phyloP scores from a whole-genome alignment of 768 basidiomycete genomes.

The Tulasnella sp. region DNA sequence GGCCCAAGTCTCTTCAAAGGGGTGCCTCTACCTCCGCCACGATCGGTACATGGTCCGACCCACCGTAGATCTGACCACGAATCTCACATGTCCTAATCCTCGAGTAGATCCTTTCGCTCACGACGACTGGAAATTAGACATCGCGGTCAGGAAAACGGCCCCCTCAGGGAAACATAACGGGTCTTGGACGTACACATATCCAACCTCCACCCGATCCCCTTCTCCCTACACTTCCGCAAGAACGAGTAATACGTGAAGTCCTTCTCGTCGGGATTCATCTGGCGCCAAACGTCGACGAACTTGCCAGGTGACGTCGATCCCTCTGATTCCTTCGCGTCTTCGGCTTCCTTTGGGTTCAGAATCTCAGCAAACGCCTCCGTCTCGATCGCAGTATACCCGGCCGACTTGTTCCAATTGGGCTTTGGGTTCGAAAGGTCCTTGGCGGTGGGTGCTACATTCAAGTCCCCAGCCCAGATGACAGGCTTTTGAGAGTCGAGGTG shows the following conservation, averaged over 20 bases:
- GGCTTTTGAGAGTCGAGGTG: conserved; percentile 67
- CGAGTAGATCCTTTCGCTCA: conserved; percentile 56
- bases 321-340: conserved; percentile 23
- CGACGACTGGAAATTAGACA: conserved; percentile 40
- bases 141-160: background rate
- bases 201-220: conserved; percentile 79
- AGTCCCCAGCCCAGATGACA: conserved; percentile 79
- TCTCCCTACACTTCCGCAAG: conserved; percentile 64
- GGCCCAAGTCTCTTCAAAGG: no score
- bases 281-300: conserved; percentile 75
- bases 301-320: conserved; percentile 11
- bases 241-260: conserved; percentile 82
- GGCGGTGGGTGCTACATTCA: conserved; percentile 76
- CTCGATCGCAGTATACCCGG: conserved; percentile 77
- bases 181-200: conserved; percentile 62
- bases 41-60: conserved; percentile 76
- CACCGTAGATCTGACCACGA: conserved; percentile 72
- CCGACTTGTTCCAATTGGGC: conserved; percentile 76
- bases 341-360: conserved; percentile 30
- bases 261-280: conserved; percentile 49
- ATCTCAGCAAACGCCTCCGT: conserved; percentile 63
- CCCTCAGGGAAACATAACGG: background rate
- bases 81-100: conserved; percentile 76
- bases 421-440: conserved; percentile 60
- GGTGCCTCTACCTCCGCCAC: conserved; percentile 56